Conservation (phyloP, 2,329 filamentous ascomycete genomes). For the Chrysoporthe cubensis region DNA sequence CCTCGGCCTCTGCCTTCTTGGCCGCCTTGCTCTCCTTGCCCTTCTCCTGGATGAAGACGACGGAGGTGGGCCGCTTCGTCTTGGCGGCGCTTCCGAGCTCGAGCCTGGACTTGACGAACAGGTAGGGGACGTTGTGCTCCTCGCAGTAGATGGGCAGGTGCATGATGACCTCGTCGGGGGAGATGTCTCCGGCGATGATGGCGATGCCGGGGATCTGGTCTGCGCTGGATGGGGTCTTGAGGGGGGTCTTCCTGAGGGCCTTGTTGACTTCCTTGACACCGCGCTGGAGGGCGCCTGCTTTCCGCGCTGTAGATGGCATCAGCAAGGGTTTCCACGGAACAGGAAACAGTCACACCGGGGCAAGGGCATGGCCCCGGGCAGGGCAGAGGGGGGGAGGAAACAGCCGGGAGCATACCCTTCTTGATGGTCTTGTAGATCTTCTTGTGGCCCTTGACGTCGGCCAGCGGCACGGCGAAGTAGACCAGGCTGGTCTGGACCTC, state of each 20-base stretch:
- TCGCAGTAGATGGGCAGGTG: conserved; percentile 98
- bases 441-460: conserved; percentile 75
- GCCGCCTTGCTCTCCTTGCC: conserved; percentile 50
- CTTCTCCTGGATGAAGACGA: conserved; percentile 82
- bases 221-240: conserved; percentile 65
- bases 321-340: conserved; percentile 13
- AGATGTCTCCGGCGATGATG: conserved; percentile 95
- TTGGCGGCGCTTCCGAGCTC: conserved; percentile 92
- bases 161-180: conserved; percentile 96
- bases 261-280: conserved; percentile 99
- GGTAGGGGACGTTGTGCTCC: conserved; percentile 95
- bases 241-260: conserved; percentile 88
- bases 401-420: conserved; percentile 52
- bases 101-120: conserved; percentile 90
- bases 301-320: conserved; percentile 68
- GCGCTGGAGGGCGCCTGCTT: conserved; percentile 93
- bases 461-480: conserved; percentile 81
- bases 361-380: background rate
- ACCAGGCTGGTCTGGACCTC: conserved; percentile 61
- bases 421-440: conserved; percentile 68
- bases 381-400: conserved; percentile 16
- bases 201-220: conserved; percentile 70
- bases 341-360: background rate
- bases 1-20: conserved; percentile 47
- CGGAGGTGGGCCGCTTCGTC: conserved; percentile 95